These are phyloP conservation scores for Psilocybe sp. DNA, from an alignment of 768 basidiomycete genomes.

Conservation along the genomic window DNA sequence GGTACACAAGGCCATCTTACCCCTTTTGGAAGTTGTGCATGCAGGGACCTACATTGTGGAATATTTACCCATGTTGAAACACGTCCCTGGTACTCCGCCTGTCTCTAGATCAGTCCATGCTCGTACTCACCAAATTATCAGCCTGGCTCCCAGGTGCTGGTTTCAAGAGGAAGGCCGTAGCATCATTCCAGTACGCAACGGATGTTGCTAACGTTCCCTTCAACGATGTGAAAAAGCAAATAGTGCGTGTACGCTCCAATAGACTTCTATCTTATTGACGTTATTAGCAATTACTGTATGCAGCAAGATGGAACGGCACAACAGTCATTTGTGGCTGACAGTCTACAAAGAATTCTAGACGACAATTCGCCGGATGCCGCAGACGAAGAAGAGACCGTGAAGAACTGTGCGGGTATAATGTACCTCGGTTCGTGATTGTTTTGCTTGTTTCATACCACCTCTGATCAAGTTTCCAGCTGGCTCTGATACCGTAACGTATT, in stretches of 20 bases:
- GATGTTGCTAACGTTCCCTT: conserved; percentile 26
- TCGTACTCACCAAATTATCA: neutral
- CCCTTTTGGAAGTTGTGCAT: conserved; percentile 28
- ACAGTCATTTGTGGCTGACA: conserved; percentile 23
- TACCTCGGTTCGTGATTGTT: conserved; percentile 30
- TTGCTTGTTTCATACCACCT: neutral
- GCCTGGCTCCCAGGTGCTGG: conserved; percentile 38
- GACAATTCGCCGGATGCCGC: conserved; percentile 12
- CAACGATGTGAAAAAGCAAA: conserved; percentile 20
- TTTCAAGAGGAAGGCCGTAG: conserved; percentile 27
- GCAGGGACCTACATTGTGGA: conserved; percentile 40
- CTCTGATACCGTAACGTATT: conserved; percentile 15
- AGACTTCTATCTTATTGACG: neutral
- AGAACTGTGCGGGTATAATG: conserved; percentile 37
- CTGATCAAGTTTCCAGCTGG: conserved; percentile 8
- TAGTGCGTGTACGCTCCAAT: conserved; percentile 15
- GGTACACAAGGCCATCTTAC: conserved; percentile 28
- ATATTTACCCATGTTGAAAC: conserved; percentile 27
- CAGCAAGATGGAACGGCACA: conserved; percentile 20
- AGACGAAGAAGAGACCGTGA: conserved; percentile 29
- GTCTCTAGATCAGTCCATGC: neutral
- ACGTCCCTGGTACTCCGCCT: conserved; percentile 21
- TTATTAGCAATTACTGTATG: too few species aligned
- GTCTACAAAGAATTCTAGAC: conserved; percentile 17
- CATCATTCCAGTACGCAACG: conserved; percentile 15